These are phyloP conservation scores for Exophiala sp. DNA, from an alignment of 2,329 filamentous ascomycete species.

Conservation along the genomic window DNA sequence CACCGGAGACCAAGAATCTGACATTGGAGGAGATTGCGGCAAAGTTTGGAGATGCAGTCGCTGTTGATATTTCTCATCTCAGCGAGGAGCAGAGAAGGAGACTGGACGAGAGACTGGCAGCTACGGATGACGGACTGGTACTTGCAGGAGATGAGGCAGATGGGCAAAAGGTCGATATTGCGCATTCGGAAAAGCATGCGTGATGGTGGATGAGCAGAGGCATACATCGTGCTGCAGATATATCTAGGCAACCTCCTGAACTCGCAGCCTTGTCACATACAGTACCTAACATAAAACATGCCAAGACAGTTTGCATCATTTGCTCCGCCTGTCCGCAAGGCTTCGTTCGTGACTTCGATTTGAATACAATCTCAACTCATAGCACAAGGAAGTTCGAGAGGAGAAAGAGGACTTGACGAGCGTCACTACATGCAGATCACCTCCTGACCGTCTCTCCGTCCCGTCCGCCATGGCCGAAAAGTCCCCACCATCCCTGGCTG, in stretches of 20 bases:
- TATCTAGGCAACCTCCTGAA: too few relatives aligned
- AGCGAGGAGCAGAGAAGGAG: not conserved
- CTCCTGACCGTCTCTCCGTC: too few relatives aligned
- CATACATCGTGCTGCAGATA: too few relatives aligned
- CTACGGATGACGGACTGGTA: not conserved
- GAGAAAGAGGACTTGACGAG: too few relatives aligned
- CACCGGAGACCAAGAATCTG: constrained; percentile 34
- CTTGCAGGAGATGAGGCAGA: not conserved
- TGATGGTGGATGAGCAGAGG: not conserved
- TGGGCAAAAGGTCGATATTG: not conserved
- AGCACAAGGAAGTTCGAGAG: too few relatives aligned
- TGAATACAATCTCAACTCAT: too few relatives aligned
- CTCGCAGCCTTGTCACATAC: too few relatives aligned
- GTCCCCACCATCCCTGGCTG: constrained; percentile 24
- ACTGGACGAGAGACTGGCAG: not conserved
- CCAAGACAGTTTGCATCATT: too few relatives aligned
- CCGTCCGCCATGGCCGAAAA: constrained; percentile 24
- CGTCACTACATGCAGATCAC: too few relatives aligned
- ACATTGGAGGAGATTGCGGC: not conserved
- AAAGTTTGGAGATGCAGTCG: not conserved
- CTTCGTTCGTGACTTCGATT: too few relatives aligned
- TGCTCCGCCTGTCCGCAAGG: too few relatives aligned
- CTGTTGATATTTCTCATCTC: not conserved
- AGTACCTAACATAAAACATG: too few relatives aligned
- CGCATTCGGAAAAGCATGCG: not conserved